Percentiles rank a stretch among this genome's conserved stretches.
phyloP scores from a whole-genome alignment of 306 rosid genomes.

The Vigna hirtella region DNA sequence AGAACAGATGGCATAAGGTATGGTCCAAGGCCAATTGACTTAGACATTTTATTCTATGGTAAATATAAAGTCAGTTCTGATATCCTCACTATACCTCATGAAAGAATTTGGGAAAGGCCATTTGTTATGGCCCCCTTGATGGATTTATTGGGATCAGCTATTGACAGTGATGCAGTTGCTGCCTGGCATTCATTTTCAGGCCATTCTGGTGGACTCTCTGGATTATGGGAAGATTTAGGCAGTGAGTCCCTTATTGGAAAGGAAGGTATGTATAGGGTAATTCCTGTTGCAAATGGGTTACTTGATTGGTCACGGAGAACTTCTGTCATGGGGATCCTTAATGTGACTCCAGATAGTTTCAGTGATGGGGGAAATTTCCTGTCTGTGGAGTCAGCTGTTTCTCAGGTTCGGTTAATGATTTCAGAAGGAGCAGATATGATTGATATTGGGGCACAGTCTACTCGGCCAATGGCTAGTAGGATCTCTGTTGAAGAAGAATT shows the following conservation, averaged over 20 bases:
- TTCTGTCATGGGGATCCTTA: constrained; percentile 82
- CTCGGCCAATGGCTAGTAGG: constrained; percentile 73
- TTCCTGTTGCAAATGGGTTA: constrained; percentile 68
- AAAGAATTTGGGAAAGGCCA: constrained; percentile 95
- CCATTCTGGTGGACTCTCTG: constrained; percentile 64
- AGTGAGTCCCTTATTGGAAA: constrained; percentile 81
- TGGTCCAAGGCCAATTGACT: constrained; percentile 95
- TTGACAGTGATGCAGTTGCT: constrained; percentile 69
- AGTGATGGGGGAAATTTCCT: constrained; percentile 84
- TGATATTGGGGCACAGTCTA: constrained; percentile 94
- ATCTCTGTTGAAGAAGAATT: constrained; percentile 80
- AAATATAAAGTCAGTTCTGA: constrained; percentile 68
- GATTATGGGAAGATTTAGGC: constrained; percentile 77
- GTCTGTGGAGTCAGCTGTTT: constrained; percentile 69
- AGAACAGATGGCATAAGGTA: constrained; percentile 79
- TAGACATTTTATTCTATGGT: constrained; percentile 89
- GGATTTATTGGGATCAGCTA: constrained; percentile 75
- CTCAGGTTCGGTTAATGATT: constrained; percentile 80
- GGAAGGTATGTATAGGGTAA: constrained; percentile 84
- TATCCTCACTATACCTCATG: constrained; percentile 79
- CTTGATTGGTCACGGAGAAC: constrained; percentile 80
- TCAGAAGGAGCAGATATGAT: constrained; percentile 88
- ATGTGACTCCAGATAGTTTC: constrained; percentile 95
- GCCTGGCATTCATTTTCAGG: constrained; percentile 83
- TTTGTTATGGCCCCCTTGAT: constrained; percentile 92